Conservation (phyloP, 306 rosid species). For the Pterocarpus macrocarpus region DNA sequence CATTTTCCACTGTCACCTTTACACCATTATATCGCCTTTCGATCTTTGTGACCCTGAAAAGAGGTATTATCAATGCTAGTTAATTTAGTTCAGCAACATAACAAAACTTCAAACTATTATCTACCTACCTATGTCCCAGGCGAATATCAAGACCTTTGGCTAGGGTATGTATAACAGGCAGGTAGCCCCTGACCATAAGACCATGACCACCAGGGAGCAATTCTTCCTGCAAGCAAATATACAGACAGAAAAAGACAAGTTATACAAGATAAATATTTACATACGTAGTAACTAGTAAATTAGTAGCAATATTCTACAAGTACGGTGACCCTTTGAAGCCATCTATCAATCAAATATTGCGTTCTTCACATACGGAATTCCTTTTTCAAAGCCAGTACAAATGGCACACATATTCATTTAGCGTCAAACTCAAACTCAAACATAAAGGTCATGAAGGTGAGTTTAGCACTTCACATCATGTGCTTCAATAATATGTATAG, state of each 20-base stretch:
- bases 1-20: constrained; percentile 78
- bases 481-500: background rate
- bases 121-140: constrained; percentile 89
- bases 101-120: background rate
- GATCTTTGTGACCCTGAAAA: constrained; percentile 83
- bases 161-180: constrained; percentile 90
- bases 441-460: background rate
- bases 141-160: constrained; percentile 97
- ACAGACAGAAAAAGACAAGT: constrained; percentile 28
- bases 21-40: constrained; percentile 80
- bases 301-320: background rate
- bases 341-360: constrained; percentile 13
- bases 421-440: constrained; percentile 39
- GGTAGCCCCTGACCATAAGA: constrained; percentile 95
- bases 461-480: background rate
- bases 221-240: constrained; percentile 71
- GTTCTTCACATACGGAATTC: constrained; percentile 19
- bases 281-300: background rate
- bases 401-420: too few species aligned
- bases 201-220: constrained; percentile 99
- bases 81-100: constrained; percentile 39
- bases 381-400: too few species aligned
- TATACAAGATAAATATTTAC: background rate
- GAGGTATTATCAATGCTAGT: constrained; percentile 30
- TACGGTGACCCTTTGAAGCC: constrained; percentile 36